These are phyloP conservation scores for Lolium multiflorum DNA, from an alignment of 176 grass and related monocot species.

Conservation along the genomic window DNA sequence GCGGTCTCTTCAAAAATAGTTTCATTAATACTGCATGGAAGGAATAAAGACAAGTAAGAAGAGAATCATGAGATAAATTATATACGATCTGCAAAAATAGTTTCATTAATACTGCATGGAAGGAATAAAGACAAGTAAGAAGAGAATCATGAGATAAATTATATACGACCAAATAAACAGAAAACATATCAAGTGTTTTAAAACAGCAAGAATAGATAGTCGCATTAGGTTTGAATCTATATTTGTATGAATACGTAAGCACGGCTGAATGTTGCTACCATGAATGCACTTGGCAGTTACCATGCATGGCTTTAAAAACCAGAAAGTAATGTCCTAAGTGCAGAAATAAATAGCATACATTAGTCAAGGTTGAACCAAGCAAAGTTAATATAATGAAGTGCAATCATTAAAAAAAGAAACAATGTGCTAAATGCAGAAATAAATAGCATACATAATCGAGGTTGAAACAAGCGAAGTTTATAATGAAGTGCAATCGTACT, in stretches of 20 bases:
- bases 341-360: slow-evolving; percentile 28
- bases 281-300: slow-evolving; percentile 28
- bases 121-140: not conserved
- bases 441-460: slow-evolving; percentile 25
- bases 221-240: slow-evolving; percentile 26
- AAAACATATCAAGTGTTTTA: slow-evolving; percentile 2
- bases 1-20: slow-evolving; percentile 90
- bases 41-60: not conserved
- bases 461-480: slow-evolving; percentile 26
- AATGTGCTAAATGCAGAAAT: slow-evolving; percentile 8
- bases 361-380: slow-evolving; percentile 23
- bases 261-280: slow-evolving; percentile 7
- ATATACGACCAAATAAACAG: slow-evolving; percentile 5
- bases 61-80: not conserved
- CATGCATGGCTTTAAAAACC: not conserved
- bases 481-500: slow-evolving; percentile 49
- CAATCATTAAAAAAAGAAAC: slow-evolving; percentile 5
- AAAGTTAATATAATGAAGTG: slow-evolving; percentile 21
- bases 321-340: not conserved
- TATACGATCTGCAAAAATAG: slow-evolving; percentile 75
- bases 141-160: not conserved
- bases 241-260: slow-evolving; percentile 1
- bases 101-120: slow-evolving; percentile 86
- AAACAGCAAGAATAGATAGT: slow-evolving; percentile 1
- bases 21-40: slow-evolving; percentile 84